Evolutionary conservation across 2,329 filamentous ascomycete species (phyloP), one percentile per base, ranked within the genome.

Genomic region (Capronia americana): DNA sequence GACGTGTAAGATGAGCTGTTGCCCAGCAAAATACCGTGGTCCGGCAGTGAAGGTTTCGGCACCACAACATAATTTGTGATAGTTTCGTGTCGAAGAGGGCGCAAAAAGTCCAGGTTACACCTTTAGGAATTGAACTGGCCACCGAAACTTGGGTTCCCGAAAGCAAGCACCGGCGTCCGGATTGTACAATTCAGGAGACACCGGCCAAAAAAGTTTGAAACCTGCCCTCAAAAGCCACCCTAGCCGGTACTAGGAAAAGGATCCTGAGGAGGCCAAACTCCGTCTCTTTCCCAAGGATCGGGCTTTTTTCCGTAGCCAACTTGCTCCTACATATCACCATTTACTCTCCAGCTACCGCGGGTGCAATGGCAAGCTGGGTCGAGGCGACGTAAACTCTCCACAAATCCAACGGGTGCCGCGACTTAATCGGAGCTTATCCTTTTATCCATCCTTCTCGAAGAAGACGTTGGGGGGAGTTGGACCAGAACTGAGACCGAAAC

Each of bases 1-100:
- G 61, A 63, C 53, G 69, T 61, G 48, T 53, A 46, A 50, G 57
- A 32, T 59, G 57, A 59, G 30, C n/a, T 12, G 12, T 44, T 14
- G 41, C 12, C 44, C 30, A 12, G 14, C 30, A 26, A 6, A 50
- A 11, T 24, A 46, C 28, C 17, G 30, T 32, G 57, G 48, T 26
- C 48, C 10, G 8, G 20, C 20, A 12, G 38, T 5, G 46, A 32
- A 41, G 14, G 12, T 44, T n/a, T n/a, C 5, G 38, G 17, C 38
- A 6, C 38, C 38, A n/a, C 38, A n/a, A n/a, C 38, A 44, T 7
- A 44, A 8, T 44, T 8, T 44, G 17, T 44, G 38, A n/a, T 8
- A 44, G 38, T 7, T 17, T 44, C 5, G 38, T 44, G 38, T 20
- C 38, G 38, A n/a, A 8, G 17, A n/a, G 38, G 17, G 7, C 38